Base-by-base conservation (phyloP, 768 basidiomycete species). In the Kondoa malvinella region DNA sequence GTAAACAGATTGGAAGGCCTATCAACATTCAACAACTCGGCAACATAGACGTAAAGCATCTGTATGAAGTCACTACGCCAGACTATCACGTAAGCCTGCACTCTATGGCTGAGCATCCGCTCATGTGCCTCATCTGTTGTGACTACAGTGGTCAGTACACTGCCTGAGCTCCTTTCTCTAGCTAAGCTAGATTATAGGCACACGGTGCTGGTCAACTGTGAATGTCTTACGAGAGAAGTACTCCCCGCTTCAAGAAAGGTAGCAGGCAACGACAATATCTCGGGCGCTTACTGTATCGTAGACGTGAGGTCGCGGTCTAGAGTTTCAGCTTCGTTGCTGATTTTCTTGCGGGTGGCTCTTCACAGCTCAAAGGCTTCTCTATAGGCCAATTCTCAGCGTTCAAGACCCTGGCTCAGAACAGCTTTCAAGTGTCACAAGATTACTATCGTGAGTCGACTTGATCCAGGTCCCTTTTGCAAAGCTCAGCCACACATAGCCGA, bases 361-460 rank as follows among this genome's bases (percentile, higher is more conserved):
- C 31, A 21, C 61, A 63, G 61, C 61, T 63, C 27, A 63, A 63
- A 34, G 61, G 61, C 3, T 63, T 63, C 61, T 63, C 61, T 3
- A 27, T 63, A 3, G 12, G 14, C 17, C 61, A 63, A 32, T 63
- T 63, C 32, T 31, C n/a, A 21, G n/a, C n/a, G 30, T 26, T 63
- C 29, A 63, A 63, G 32, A 34, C 27, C 8, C 32, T 63, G 61
- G 61, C 61, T 3, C 27, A 63, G 30, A 63, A 63, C 17, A 26
- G 29, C 29, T 63, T 63, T n/a, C 61, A 63, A 27, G 32, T 63
- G 4, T 63, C 61, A 8, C 61, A 63, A 63, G 30, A 31, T 60
- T 25, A 50, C 21, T 50, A 50, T 50, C 40, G 40, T 50, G 40
- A 8, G 21, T 50, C 40, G 12, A 50, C 21, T 50, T 21, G 40